phyloP scores from a whole-genome alignment of 345 rosid genomes.

The Garcia nutans region DNA sequence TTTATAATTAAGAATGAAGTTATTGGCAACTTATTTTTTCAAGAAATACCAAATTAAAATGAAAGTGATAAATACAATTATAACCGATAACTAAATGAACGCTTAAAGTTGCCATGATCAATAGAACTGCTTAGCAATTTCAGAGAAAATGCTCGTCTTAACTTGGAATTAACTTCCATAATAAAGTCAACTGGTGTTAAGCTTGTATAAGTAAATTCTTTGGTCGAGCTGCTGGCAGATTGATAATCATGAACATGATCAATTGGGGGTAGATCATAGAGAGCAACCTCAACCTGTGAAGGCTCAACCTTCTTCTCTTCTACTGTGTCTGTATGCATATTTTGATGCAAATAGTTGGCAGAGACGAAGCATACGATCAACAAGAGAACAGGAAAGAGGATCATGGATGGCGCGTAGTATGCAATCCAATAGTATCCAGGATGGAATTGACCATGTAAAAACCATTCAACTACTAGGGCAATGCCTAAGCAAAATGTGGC shows the following conservation, averaged over 20 bases:
- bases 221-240: not conserved
- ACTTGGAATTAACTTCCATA: not conserved
- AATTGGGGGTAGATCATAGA: not conserved
- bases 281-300: not conserved
- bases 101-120: not conserved
- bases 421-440: conserved; percentile 25
- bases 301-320: not conserved
- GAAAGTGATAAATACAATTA: no score
- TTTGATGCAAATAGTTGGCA: conserved; percentile 7
- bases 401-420: conserved; percentile 22
- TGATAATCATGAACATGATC: not conserved
- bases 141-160: conserved; percentile 6
- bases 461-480: conserved; percentile 29
- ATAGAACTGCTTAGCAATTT: not conserved
- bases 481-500: conserved; percentile 19
- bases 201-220: not conserved
- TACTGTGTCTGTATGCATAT: not conserved
- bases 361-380: conserved; percentile 8
- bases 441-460: conserved; percentile 25
- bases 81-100: not conserved
- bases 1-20: no score
- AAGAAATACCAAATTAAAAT: no score
- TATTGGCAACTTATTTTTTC: no score
- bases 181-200: not conserved
- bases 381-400: conserved; percentile 22